These are phyloP conservation scores for Sporothrix phasma DNA, from an alignment of 2,329 filamentous ascomycete genomes.

Conservation along the genomic window DNA sequence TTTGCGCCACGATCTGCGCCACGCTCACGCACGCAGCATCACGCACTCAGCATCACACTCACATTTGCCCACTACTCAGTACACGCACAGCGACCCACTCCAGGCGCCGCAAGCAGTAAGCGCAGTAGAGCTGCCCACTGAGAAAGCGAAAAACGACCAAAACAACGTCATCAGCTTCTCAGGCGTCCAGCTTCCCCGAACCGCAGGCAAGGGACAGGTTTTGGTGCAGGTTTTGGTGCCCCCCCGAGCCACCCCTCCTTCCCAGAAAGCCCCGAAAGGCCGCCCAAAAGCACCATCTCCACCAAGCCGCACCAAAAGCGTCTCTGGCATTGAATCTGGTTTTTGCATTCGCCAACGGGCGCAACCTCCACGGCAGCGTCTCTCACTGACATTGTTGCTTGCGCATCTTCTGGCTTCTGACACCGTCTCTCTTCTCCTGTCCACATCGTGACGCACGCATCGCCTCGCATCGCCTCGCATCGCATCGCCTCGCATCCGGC, in stretches of 20 bases:
- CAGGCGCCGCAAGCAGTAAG: neutral
- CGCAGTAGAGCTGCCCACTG: neutral
- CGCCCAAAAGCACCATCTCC: neutral
- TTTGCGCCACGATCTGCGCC: slow-evolving; percentile 13
- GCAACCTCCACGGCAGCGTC: neutral
- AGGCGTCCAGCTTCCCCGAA: too few relatives aligned
- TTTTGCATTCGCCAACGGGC: neutral
- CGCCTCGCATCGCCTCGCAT: neutral
- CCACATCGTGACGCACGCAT: neutral
- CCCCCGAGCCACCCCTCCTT: neutral
- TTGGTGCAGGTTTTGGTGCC: too few relatives aligned
- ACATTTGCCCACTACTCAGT: too few relatives aligned
- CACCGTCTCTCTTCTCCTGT: neutral
- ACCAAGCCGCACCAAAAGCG: neutral
- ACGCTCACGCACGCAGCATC: too few relatives aligned
- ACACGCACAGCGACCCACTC: neutral
- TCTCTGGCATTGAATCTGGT: neutral
- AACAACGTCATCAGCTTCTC: slow-evolving; percentile 10
- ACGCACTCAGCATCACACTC: too few relatives aligned
- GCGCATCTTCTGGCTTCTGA: neutral
- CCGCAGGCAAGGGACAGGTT: neutral
- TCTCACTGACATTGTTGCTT: neutral
- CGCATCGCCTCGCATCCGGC: neutral
- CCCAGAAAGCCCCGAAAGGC: slow-evolving; percentile 1
- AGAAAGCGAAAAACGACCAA: slow-evolving; percentile 1